phyloP scores from a whole-genome alignment of 2,329 filamentous ascomycete species.

The Verticillium nonalfalfae region DNA sequence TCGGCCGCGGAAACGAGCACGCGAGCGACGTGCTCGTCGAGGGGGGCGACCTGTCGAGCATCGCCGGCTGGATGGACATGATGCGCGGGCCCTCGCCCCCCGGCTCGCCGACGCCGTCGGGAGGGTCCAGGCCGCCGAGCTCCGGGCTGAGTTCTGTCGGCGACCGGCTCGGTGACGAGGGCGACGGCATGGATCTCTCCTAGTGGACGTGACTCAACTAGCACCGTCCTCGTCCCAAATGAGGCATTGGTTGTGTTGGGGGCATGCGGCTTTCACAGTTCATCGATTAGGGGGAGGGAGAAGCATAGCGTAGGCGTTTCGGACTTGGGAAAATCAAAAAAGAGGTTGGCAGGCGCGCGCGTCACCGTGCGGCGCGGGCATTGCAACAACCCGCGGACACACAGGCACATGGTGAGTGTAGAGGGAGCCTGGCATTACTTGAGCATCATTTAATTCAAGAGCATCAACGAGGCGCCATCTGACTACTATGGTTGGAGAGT shows the following conservation, averaged over 20 bases:
- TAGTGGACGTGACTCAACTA: conserved; percentile 11
- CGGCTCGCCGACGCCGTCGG: conserved; percentile 9
- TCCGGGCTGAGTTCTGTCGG: conserved; percentile 53
- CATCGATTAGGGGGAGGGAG: neutral
- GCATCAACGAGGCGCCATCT: neutral
- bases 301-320: conserved; percentile 12
- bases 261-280: neutral
- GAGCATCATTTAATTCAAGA: neutral
- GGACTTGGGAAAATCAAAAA: neutral
- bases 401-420: neutral
- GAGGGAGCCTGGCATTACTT: neutral
- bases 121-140: conserved; percentile 39
- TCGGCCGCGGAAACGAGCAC: conserved; percentile 68
- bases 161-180: conserved; percentile 35
- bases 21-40: conserved; percentile 66
- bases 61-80: conserved; percentile 51
- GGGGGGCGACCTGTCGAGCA: conserved; percentile 62
- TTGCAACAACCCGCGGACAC: no score
- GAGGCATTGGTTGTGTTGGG: neutral
- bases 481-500: no score
- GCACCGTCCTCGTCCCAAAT: neutral
- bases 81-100: conserved; percentile 21
- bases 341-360: neutral
- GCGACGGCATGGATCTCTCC: conserved; percentile 39
- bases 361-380: neutral